Evolutionary conservation across 2,329 filamentous ascomycete species (phyloP).

Genomic region (Xenoacremonium recifei): DNA sequence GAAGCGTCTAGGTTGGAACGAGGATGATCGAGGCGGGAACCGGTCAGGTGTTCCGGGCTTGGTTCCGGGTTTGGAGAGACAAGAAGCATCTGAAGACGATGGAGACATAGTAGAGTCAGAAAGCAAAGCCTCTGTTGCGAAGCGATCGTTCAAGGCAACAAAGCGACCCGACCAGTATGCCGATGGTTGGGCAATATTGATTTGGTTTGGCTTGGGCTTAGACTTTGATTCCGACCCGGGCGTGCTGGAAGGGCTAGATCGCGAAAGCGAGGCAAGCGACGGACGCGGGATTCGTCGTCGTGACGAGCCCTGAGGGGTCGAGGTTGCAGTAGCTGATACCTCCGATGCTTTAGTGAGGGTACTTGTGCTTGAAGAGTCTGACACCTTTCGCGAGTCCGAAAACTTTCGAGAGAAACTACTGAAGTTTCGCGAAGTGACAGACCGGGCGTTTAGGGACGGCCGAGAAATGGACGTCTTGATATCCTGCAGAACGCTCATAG

Average conservation of each 20-base stretch:
- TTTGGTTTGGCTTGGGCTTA: conserved; percentile 24
- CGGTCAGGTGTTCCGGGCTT: conserved; percentile 15
- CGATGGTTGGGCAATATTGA: conserved; percentile 44
- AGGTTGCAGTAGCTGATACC: not conserved
- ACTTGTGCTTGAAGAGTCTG: conserved; percentile 19
- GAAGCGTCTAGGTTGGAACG: conserved; percentile 24
- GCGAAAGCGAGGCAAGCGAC: conserved; percentile 17
- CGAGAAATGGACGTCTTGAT: conserved; percentile 45
- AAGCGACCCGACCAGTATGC: conserved; percentile 65
- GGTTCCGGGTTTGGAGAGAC: too few relatives aligned
- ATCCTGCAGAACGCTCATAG: conserved; percentile 44
- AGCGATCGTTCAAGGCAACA: conserved; percentile 52
- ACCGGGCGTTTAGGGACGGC: conserved; percentile 20
- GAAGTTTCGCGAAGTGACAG: conserved; percentile 10
- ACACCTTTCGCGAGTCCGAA: conserved; percentile 17
- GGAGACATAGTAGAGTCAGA: conserved; percentile 6
- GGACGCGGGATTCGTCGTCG: conserved; percentile 16
- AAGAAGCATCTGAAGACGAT: not conserved
- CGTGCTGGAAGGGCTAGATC: conserved; percentile 14
- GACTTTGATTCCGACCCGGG: conserved; percentile 7
- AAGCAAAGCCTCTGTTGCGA: conserved; percentile 26
- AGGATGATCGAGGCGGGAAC: not conserved
- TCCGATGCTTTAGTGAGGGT: too few relatives aligned
- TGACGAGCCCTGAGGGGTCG: conserved; percentile 15
- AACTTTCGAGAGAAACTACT: conserved; percentile 15